Conservation (phyloP, 2,329 filamentous ascomycete genomes). For the Fusarium nelsonii region DNA sequence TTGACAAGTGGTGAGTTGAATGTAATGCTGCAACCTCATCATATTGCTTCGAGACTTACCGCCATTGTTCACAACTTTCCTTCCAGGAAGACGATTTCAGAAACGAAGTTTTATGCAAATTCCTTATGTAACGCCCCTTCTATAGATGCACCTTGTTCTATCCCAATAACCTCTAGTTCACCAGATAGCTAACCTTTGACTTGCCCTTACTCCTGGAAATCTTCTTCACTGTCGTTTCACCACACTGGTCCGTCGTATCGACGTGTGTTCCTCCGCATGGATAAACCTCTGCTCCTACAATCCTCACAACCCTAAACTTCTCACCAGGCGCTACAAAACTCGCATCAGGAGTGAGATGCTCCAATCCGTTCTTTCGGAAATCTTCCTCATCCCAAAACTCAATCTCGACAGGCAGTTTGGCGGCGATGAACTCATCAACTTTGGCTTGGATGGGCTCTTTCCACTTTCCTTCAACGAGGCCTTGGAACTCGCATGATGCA, state of each 20-base stretch:
- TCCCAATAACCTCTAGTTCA: conserved; percentile 10
- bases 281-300: conserved; percentile 76
- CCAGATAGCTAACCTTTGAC: conserved; percentile 44
- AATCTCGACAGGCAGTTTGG: conserved; percentile 68
- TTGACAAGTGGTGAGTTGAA: no score
- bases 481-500: conserved; percentile 76
- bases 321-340: conserved; percentile 52
- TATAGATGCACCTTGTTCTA: neutral
- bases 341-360: conserved; percentile 67
- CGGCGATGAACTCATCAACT: conserved; percentile 69
- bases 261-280: conserved; percentile 84
- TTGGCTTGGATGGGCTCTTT: conserved; percentile 72
- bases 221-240: conserved; percentile 74
- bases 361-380: conserved; percentile 66
- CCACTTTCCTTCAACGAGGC: conserved; percentile 72
- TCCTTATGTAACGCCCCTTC: no score
- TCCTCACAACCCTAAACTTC: conserved; percentile 75
- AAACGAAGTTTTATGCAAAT: no score
- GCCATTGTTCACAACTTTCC: no score
- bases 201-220: conserved; percentile 57
- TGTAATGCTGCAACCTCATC: no score
- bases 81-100: no score
- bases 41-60: no score
- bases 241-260: conserved; percentile 67
- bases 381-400: conserved; percentile 76